Base-by-base conservation (phyloP, 768 basidiomycete genomes). In the Agaricus sinodeliciosus region DNA sequence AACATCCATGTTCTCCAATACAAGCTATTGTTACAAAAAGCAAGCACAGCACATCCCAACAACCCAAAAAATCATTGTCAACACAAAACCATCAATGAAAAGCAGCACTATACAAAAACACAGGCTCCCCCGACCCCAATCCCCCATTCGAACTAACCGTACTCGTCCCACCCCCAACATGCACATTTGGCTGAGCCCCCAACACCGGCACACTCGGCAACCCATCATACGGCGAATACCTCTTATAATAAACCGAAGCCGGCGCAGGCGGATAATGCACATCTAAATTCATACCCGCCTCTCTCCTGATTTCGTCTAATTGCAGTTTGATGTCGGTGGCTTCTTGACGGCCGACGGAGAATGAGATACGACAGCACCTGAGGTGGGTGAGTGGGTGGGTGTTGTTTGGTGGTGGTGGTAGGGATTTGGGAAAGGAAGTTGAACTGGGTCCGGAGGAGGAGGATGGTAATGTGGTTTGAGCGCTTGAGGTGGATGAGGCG, bases 81-180 rank as follows among this genome's bases (percentile, higher is more conserved):
- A n/a, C n/a, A n/a, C n/a, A n/a, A n/a, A n/a, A n/a, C n/a, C n/a
- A n/a, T 31, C 31, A 48, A 35, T 51, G 41, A 28, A 55, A 48
- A 5, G 52, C 46, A 27, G 46, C 40, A 48, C 52, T 48, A 36
- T 54, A 48, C 39, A 54, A 42, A 47, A 54, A 54, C 39, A 54
- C 52, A 40, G 52, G 52, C 16, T 54, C 45, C 16, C 52, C 52
- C 34, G 39, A 42, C 16, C 45, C 48, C 25, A 15, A 16, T 18
- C 48, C 36, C 16, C 52, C 45, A 22, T 28, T 43, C 19, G 28
- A 26, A 22, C 45, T 47, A 3, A 41, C 27, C 34, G 39, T 54
- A 47, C 31, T 27, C 18, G 28, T 34, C 11, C 13, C 12, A 19
- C 51, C 51, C 13, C 19, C 26, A 2, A 27, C 26, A 48, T 40